Percentiles rank a stretch among this genome's conserved stretches.
These are phyloP conservation scores for Maudiozyma pseudohumilis DNA, from an alignment of 805 yeast genomes.

Conservation along the genomic window DNA sequence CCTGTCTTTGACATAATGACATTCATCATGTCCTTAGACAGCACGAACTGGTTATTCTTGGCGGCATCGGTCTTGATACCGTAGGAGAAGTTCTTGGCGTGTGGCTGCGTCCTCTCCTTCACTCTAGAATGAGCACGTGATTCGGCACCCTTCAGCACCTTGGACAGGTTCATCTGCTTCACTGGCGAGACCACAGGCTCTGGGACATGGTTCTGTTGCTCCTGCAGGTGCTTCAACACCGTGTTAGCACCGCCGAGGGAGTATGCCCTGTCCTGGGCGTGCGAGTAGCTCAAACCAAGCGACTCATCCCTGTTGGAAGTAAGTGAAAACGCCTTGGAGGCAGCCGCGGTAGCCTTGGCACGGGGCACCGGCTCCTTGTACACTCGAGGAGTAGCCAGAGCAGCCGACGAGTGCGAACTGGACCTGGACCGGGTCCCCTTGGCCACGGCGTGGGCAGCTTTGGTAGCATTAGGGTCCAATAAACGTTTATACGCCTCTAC, in stretches of 20 bases:
- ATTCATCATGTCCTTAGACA: conserved; percentile 16
- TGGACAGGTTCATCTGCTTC: conserved; percentile 14
- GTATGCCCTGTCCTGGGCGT: conserved; percentile 8
- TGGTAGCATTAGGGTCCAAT: conserved; percentile 27
- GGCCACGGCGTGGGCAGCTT: conserved; percentile 23
- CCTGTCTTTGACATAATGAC: conserved; percentile 8
- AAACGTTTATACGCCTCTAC: conserved; percentile 53
- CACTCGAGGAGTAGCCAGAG: conserved; percentile 6
- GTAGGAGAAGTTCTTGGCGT: conserved; percentile 11
- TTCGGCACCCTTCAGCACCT: conserved; percentile 25
- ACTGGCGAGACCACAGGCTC: not conserved
- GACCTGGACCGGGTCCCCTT: not conserved
- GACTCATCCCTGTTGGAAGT: conserved; percentile 3
- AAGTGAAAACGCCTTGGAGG: conserved; percentile 24
- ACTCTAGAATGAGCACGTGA: conserved; percentile 22
- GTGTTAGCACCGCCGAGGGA: conserved; percentile 14
- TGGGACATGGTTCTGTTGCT: not conserved
- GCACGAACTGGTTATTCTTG: conserved; percentile 13
- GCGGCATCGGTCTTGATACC: conserved; percentile 17
- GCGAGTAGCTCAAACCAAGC: not conserved
- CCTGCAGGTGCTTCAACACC: conserved; percentile 2
- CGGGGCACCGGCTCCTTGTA: not conserved
- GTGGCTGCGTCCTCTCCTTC: conserved; percentile 15
- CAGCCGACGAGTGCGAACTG: conserved; percentile 4
- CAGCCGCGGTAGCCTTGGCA: conserved; percentile 16